These are phyloP conservation scores for Entonaema liquescens DNA, from an alignment of 495 filamentous ascomycete species.

Conservation along the genomic window DNA sequence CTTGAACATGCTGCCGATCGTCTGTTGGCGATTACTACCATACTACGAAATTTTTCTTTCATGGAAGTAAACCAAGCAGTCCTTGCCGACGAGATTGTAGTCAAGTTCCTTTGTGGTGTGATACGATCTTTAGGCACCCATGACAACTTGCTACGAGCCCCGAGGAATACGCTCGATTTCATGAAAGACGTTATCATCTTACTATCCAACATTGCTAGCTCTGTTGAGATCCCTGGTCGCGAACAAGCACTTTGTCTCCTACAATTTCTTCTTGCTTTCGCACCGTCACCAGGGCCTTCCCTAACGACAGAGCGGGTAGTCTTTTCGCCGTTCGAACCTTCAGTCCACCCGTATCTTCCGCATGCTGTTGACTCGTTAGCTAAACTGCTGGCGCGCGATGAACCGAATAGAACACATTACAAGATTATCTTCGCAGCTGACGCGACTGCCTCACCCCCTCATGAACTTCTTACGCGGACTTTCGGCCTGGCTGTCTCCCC, in stretches of 20 bases:
- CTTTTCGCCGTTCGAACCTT: slow-evolving; percentile 83
- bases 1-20: slow-evolving; percentile 87
- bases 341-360: slow-evolving; percentile 86
- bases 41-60: slow-evolving; percentile 92
- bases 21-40: slow-evolving; percentile 89
- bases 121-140: slow-evolving; percentile 90
- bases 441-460: slow-evolving; percentile 64
- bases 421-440: slow-evolving; percentile 81
- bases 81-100: slow-evolving; percentile 76
- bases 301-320: slow-evolving; percentile 65
- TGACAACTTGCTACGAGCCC: slow-evolving; percentile 81
- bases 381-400: slow-evolving; percentile 91
- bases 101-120: slow-evolving; percentile 80
- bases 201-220: slow-evolving; percentile 84
- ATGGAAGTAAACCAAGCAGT: slow-evolving; percentile 74
- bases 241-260: slow-evolving; percentile 89
- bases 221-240: slow-evolving; percentile 81
- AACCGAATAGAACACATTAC: slow-evolving; percentile 88
- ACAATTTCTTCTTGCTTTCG: slow-evolving; percentile 90
- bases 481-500: slow-evolving; percentile 89
- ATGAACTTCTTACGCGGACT: slow-evolving; percentile 85
- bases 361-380: slow-evolving; percentile 88
- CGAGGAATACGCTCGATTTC: slow-evolving; percentile 87
- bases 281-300: slow-evolving; percentile 71
- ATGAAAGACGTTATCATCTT: slow-evolving; percentile 95